These are phyloP conservation scores for Suillus occidentalis DNA, from an alignment of 768 basidiomycete species.

Conservation along the genomic window DNA sequence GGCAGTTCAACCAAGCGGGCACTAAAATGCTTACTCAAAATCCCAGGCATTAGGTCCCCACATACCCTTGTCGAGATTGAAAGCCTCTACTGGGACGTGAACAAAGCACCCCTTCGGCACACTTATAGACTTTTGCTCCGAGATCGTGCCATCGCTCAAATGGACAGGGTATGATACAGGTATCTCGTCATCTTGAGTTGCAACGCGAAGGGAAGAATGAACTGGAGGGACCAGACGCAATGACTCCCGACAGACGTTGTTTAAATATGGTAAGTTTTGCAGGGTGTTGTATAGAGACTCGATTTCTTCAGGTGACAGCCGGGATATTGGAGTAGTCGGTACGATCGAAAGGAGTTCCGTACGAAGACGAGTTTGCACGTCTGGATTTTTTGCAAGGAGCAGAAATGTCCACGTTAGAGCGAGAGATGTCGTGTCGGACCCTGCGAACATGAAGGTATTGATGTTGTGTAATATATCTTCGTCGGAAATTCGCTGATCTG, in stretches of 20 bases:
- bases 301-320: conserved; percentile 62
- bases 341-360: conserved; percentile 57
- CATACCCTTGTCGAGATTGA: conserved; percentile 73
- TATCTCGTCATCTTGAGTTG: conserved; percentile 74
- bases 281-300: conserved; percentile 57
- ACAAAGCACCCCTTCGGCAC: conserved; percentile 72
- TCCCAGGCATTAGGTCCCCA: conserved; percentile 85
- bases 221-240: conserved; percentile 80
- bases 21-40: conserved; percentile 56
- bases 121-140: conserved; percentile 42
- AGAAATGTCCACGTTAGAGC: conserved; percentile 84
- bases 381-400: conserved; percentile 66
- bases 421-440: conserved; percentile 84
- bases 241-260: conserved; percentile 75
- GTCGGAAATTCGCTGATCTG: conserved; percentile 78
- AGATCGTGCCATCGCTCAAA: conserved; percentile 44
- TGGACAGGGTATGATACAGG: conserved; percentile 69
- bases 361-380: conserved; percentile 69
- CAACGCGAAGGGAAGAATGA: conserved; percentile 78
- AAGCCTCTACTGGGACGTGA: conserved; percentile 76
- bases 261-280: conserved; percentile 64
- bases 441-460: conserved; percentile 89
- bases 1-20: neutral
- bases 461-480: conserved; percentile 84
- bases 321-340: conserved; percentile 40